Base-by-base conservation (phyloP, 495 filamentous ascomycete species). In the Aspergillus biplanus region DNA sequence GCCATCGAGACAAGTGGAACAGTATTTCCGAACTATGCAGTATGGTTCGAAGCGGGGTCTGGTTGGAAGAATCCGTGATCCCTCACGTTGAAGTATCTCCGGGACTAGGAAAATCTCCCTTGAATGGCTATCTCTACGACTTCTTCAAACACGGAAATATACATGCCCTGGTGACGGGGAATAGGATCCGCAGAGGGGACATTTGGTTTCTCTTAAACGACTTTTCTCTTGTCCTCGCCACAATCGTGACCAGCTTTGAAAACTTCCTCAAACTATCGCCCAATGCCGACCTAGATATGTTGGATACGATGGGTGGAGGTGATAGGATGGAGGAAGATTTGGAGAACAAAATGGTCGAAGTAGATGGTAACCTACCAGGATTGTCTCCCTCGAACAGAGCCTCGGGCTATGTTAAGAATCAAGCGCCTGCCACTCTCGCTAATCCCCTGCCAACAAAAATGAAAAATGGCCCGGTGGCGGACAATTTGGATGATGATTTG, bases 121-220 rank as follows among this genome's bases (percentile, higher is more conserved):
- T 88, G 52, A 92, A 93, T 66, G 88, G 88, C 0, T 92, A 91
- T 64, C 74, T 93, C 8, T 85, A 86, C 55, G 89, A 92, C 66
- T 93, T 92, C 72, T 91, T 82, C 82, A 86, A 83, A 69, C 84
- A 93, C 63, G 90, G 90, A 6, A 82, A 87, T 65, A 56, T 83
- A 8, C 61, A 72, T 6, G 77, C 83, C 0, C 75, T 93, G 7
- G 78, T 81, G 15, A 73, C 46, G 5, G 86, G 82, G 5, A 92
- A 92, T 64, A 69, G 76, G 4, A 82, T 93, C 54, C 80, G 81
- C n/a, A 67, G 70, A 12, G 81, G 82, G 0, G 90, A 92, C 37
- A 75, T 89, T 12, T 92, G 89, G 89, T 91, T 85, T 65, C 52
- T 79, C 2, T 71, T 90, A 6, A 88, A 87, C 52, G 89, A 91